Evolutionary conservation across 2,329 filamentous ascomycete genomes (phyloP).

Genomic region (Cladosporium velox): DNA sequence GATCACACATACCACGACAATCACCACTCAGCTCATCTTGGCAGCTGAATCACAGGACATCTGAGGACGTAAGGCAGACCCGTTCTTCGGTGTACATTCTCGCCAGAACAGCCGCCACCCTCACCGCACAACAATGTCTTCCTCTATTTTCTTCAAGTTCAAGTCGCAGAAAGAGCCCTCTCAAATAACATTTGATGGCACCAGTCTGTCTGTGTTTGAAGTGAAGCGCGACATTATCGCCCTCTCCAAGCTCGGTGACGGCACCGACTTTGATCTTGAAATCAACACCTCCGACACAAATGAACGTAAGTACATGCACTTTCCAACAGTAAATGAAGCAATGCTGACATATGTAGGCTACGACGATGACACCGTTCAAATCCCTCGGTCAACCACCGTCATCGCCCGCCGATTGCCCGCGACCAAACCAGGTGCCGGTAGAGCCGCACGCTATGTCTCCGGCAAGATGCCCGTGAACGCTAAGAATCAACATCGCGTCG

Average conservation of each 20-base stretch:
- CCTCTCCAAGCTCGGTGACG: constrained; percentile 90
- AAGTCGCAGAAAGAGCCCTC: constrained; percentile 97
- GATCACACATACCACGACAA: constrained; percentile 9
- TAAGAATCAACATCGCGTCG: constrained; percentile 73
- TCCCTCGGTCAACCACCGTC: constrained; percentile 90
- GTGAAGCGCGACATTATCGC: constrained; percentile 98
- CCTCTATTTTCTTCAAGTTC: constrained; percentile 99
- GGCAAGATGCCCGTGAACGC: constrained; percentile 92
- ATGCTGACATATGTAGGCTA: constrained; percentile 65
- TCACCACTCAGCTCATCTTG: constrained; percentile 6
- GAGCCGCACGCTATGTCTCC: constrained; percentile 91
- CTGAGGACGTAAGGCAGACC: neutral
- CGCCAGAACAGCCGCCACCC: neutral
- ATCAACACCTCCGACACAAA: constrained; percentile 91
- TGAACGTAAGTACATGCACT: constrained; percentile 67
- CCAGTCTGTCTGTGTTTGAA: constrained; percentile 96
- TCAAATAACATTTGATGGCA: constrained; percentile 94
- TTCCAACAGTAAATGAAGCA: neutral
- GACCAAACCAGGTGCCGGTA: constrained; percentile 79
- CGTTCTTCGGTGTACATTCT: neutral
- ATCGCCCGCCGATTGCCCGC: constrained; percentile 86
- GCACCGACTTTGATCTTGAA: constrained; percentile 91
- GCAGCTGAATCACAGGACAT: constrained; percentile 1
- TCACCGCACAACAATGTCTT: constrained; percentile 68
- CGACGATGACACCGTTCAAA: constrained; percentile 96